Conservation (phyloP, 2,329 filamentous ascomycete genomes). For the Exophiala mesophila region DNA sequence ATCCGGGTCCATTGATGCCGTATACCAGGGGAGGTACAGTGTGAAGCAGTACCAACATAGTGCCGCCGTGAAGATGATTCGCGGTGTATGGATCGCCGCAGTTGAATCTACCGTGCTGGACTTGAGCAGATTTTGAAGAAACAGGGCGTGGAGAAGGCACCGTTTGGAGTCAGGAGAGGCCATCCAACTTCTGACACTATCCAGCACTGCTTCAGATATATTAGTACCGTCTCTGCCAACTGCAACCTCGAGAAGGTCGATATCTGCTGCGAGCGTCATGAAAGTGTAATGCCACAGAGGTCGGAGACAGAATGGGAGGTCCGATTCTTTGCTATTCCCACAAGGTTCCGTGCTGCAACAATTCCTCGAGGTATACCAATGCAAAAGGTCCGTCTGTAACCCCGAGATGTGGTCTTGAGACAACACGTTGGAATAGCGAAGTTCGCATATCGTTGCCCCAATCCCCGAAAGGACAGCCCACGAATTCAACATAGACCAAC, state of each 20-base stretch:
- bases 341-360: constrained; percentile 1
- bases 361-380: constrained; percentile 3
- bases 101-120: constrained; percentile 13
- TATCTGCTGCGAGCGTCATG: constrained; percentile 25
- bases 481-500: constrained; percentile 1
- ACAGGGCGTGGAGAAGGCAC: constrained; percentile 24
- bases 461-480: constrained; percentile 18
- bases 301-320: constrained; percentile 25
- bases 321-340: constrained; percentile 7
- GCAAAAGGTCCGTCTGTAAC: constrained; percentile 2
- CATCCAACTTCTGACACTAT: constrained; percentile 22
- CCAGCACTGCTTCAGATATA: constrained; percentile 6
- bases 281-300: constrained; percentile 30
- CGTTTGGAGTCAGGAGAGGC: constrained; percentile 20
- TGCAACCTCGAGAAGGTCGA: constrained; percentile 26
- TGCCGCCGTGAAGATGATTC: constrained; percentile 20
- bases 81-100: constrained; percentile 22
- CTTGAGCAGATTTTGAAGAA: constrained; percentile 16
- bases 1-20: neutral
- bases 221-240: constrained; percentile 26
- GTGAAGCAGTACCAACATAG: constrained; percentile 14
- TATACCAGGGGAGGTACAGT: constrained; percentile 5
- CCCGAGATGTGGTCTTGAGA: neutral
- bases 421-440: constrained; percentile 1
- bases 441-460: constrained; percentile 16